phyloP scores from a whole-genome alignment of 768 basidiomycete genomes.

The Mrakia gelida region DNA sequence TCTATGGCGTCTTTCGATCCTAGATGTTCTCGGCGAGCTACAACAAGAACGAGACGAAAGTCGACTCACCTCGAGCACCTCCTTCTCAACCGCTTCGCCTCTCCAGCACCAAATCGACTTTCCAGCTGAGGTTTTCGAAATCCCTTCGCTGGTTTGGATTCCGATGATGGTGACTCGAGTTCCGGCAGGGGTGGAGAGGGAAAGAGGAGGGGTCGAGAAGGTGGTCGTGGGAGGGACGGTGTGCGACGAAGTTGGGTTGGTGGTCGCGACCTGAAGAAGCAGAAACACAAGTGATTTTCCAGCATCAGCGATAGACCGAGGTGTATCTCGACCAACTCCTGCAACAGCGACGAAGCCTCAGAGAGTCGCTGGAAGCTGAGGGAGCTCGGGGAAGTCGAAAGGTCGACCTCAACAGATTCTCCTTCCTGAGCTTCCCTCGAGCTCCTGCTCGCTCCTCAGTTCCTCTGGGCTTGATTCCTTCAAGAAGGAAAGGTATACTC shows the following conservation, averaged over 20 bases:
- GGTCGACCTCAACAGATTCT: neutral
- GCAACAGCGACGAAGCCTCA: too few species aligned
- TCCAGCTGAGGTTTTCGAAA: neutral
- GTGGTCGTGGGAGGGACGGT: conserved; percentile 30
- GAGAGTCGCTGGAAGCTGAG: too few species aligned
- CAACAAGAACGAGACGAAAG: neutral
- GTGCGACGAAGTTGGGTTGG: conserved; percentile 23
- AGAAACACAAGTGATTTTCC: neutral
- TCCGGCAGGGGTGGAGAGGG: conserved; percentile 3
- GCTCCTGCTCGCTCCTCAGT: neutral
- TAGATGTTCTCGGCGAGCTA: neutral
- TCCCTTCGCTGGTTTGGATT: conserved; percentile 2
- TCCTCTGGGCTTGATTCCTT: too few species aligned
- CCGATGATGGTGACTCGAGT: conserved; percentile 5
- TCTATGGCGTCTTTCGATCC: neutral
- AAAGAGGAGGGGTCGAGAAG: conserved; percentile 23
- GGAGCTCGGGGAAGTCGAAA: neutral
- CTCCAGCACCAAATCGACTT: conserved; percentile 21
- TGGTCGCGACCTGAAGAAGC: neutral
- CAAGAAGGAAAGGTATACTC: neutral
- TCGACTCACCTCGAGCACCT: conserved; percentile 21
- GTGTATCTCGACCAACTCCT: too few species aligned
- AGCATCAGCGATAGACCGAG: neutral
- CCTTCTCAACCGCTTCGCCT: conserved; percentile 22
- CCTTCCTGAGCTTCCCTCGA: neutral